Evolutionary conservation across 352 stramenopile species (phyloP).

Genomic region (Phytophthora cryptogea): DNA sequence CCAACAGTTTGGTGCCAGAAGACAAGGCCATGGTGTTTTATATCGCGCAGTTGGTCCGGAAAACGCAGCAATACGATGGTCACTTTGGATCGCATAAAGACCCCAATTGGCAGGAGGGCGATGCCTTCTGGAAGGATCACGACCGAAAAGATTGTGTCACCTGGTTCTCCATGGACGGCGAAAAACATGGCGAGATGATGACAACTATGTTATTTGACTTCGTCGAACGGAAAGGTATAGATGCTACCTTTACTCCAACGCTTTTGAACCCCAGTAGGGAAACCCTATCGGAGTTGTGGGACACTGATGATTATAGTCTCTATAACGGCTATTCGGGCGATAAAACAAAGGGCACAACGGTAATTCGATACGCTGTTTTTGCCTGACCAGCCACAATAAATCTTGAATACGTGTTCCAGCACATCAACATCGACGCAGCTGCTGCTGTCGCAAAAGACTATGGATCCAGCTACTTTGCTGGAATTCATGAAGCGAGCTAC

Average conservation of each 20-base stretch:
- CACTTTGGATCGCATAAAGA: neutral
- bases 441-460: neutral
- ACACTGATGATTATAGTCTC: neutral
- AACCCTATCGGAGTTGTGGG: constrained; percentile 16
- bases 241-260: neutral
- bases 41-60: neutral
- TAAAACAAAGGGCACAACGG: constrained; percentile 10
- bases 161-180: constrained; percentile 10
- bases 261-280: constrained; percentile 12
- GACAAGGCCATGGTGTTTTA: constrained; percentile 8
- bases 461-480: constrained; percentile 1
- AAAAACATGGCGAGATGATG: neutral
- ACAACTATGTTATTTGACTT: constrained; percentile 3
- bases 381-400: constrained; percentile 15
- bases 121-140: constrained; percentile 7
- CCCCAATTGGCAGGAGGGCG: neutral
- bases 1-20: constrained; percentile 1
- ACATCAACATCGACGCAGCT: constrained; percentile 11
- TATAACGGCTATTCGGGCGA: constrained; percentile 16
- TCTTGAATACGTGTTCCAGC: constrained; percentile 12
- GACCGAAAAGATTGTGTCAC: constrained; percentile 13
- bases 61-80: constrained; percentile 1
- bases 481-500: constrained; percentile 13
- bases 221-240: neutral
- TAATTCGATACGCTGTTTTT: constrained; percentile 19